Conservation (phyloP, 179 eudicot species). For the Heliamphora ciliata region DNA sequence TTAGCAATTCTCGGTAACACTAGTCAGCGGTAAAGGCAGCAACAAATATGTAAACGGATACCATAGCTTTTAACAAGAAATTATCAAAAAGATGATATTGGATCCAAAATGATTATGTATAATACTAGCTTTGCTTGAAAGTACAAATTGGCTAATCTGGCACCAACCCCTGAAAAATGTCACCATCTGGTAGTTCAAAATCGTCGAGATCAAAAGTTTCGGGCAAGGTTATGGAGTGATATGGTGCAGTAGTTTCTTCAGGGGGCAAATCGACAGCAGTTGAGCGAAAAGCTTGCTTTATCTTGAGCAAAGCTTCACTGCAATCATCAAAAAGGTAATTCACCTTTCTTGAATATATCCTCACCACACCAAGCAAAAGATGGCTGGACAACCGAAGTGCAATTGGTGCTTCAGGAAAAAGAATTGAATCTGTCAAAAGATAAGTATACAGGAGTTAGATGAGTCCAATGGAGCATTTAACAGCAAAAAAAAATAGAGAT, state of each 20-base stretch:
- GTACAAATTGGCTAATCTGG: slow-evolving; percentile 1
- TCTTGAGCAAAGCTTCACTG: slow-evolving; percentile 92
- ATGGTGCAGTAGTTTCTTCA: slow-evolving; percentile 94
- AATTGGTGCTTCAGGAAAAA: slow-evolving; percentile 91
- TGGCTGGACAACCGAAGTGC: slow-evolving; percentile 97
- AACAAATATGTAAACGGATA: neutral
- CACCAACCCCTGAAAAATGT: slow-evolving; percentile 58
- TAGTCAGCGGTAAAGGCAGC: neutral
- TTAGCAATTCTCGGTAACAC: too few relatives aligned
- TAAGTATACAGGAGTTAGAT: neutral
- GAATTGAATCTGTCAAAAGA: slow-evolving; percentile 66
- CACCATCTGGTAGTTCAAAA: slow-evolving; percentile 89
- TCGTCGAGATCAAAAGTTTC: slow-evolving; percentile 99
- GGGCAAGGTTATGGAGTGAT: slow-evolving; percentile 93
- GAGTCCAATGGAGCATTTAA: neutral
- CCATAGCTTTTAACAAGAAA: neutral
- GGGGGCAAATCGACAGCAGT: slow-evolving; percentile 97
- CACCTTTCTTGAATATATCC: slow-evolving; percentile 91
- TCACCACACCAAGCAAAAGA: slow-evolving; percentile 96
- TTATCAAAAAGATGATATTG: neutral
- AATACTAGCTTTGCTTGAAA: neutral
- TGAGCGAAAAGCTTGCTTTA: slow-evolving; percentile 97
- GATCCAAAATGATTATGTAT: neutral
- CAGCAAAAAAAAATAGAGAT: slow-evolving; percentile 1
- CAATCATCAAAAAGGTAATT: slow-evolving; percentile 93